A percentile compares a stretch with the other conserved stretches of the same genome.
These are phyloP conservation scores for Blastocystis sp. DNA, from an alignment of 352 stramenopile species.

Conservation along the genomic window DNA sequence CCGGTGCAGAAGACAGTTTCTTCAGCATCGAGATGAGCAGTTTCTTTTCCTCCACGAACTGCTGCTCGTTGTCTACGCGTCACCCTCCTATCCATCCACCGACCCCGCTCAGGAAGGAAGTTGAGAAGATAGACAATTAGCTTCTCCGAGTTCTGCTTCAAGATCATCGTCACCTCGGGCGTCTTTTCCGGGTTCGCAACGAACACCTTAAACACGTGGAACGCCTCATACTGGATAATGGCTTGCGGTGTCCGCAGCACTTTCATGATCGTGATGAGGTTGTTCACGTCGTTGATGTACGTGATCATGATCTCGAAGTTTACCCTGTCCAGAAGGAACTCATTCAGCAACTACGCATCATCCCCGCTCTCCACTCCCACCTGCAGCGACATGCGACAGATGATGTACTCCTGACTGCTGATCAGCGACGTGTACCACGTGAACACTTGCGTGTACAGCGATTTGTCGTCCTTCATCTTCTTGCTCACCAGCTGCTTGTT, in stretches of 20 bases:
- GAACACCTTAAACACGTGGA: conserved; percentile 64
- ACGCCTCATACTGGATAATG: conserved; percentile 56
- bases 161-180: not conserved
- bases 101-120: conserved; percentile 31
- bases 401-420: conserved; percentile 18
- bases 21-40: conserved; percentile 27
- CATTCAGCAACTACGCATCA: conserved; percentile 34
- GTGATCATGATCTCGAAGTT: conserved; percentile 66
- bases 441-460: conserved; percentile 32
- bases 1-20: not conserved
- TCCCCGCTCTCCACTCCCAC: not conserved
- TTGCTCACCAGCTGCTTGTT: conserved; percentile 59
- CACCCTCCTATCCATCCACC: not conserved
- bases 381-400: conserved; percentile 17
- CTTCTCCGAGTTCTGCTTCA: conserved; percentile 35
- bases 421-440: conserved; percentile 17
- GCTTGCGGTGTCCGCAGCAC: conserved; percentile 34
- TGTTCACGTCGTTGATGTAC: conserved; percentile 38
- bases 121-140: conserved; percentile 22
- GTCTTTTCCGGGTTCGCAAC: conserved; percentile 52
- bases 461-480: conserved; percentile 6
- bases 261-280: conserved; percentile 47
- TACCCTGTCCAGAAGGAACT: conserved; percentile 52
- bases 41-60: conserved; percentile 49
- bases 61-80: conserved; percentile 30